Conservation (phyloP, 371 early-diverging fungal genomes). For the Blyttiomyces sp. region DNA sequence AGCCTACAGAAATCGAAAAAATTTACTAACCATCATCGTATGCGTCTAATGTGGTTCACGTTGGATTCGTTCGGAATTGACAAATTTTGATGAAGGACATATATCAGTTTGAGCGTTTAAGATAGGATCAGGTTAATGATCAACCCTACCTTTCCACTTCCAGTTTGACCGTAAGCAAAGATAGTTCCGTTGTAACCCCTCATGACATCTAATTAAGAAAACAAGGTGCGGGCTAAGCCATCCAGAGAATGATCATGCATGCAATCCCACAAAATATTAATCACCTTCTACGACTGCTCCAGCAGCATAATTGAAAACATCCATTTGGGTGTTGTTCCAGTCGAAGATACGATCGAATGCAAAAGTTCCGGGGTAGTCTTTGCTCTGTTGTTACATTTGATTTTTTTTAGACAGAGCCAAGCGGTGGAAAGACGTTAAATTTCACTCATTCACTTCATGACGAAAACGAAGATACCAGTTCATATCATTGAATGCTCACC, state of each 20-base stretch:
- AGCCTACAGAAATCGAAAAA: too few relatives aligned
- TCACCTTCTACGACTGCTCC: slow-evolving; percentile 87
- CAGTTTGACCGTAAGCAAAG: slow-evolving; percentile 99
- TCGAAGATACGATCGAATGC: slow-evolving; percentile 91
- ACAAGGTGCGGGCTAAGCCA: too few relatives aligned
- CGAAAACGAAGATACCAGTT: slow-evolving; percentile 1
- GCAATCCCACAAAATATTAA: not conserved
- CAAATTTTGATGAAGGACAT: not conserved
- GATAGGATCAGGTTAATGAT: not conserved
- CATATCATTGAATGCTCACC: slow-evolving; percentile 21
- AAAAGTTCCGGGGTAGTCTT: slow-evolving; percentile 76
- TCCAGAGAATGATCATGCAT: too few relatives aligned
- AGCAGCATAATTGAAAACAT: slow-evolving; percentile 87
- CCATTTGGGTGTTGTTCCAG: slow-evolving; percentile 72
- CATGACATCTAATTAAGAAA: slow-evolving; percentile 51
- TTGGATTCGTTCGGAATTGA: too few relatives aligned
- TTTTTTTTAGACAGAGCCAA: too few relatives aligned
- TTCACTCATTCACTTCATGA: not conserved
- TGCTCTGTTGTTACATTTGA: slow-evolving; percentile 60
- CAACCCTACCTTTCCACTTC: slow-evolving; percentile 78
- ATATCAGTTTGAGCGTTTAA: not conserved
- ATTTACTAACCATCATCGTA: slow-evolving; percentile 93
- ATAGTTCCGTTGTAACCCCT: slow-evolving; percentile 88
- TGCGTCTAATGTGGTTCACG: too few relatives aligned
- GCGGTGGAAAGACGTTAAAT: too few relatives aligned